phyloP scores from a whole-genome alignment of 176 grass and related monocot genomes.

The Eragrostis nindensis region DNA sequence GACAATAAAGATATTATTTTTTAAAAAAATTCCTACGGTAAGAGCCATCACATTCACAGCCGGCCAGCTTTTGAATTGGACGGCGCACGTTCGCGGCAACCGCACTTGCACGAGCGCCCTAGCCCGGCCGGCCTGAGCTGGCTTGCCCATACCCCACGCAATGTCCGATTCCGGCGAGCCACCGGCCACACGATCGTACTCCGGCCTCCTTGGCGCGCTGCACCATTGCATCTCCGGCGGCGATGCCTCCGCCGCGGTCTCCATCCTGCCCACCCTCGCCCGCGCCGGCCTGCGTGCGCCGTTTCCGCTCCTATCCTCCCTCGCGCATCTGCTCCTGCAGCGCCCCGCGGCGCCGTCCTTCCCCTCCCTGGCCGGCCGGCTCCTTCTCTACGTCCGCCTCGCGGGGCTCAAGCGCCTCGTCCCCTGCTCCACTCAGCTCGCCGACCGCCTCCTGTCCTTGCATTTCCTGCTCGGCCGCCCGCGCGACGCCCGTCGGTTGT shows the following conservation, averaged over 20 bases:
- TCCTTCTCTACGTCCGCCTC: constrained; percentile 63
- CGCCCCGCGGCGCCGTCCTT: constrained; percentile 48
- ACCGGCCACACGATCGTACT: not conserved
- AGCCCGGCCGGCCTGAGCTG: not conserved
- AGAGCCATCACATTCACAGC: too few relatives aligned
- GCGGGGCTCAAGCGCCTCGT: constrained; percentile 47
- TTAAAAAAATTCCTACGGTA: too few relatives aligned
- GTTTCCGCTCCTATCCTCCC: constrained; percentile 57
- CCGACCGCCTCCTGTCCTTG: constrained; percentile 58
- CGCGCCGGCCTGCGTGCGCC: constrained; percentile 65
- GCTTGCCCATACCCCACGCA: not conserved
- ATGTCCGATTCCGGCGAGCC: constrained; percentile 36
- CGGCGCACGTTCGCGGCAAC: constrained; percentile 8
- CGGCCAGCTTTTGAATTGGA: constrained; percentile 35
- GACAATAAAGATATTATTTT: too few relatives aligned
- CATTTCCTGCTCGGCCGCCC: constrained; percentile 59
- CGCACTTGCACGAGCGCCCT: not conserved
- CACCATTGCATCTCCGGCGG: constrained; percentile 45
- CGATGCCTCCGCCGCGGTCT: constrained; percentile 50
- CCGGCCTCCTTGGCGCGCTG: constrained; percentile 53
- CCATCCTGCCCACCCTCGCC: constrained; percentile 62
- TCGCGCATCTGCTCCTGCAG: constrained; percentile 62
- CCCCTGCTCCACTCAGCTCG: constrained; percentile 49
- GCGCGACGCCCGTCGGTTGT: constrained; percentile 54
- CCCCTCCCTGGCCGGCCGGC: constrained; percentile 53